Evolutionary conservation across 2,329 filamentous ascomycete genomes (phyloP), one percentile per base, ranked within the genome.

Genomic region (Aspergillus candidus): DNA sequence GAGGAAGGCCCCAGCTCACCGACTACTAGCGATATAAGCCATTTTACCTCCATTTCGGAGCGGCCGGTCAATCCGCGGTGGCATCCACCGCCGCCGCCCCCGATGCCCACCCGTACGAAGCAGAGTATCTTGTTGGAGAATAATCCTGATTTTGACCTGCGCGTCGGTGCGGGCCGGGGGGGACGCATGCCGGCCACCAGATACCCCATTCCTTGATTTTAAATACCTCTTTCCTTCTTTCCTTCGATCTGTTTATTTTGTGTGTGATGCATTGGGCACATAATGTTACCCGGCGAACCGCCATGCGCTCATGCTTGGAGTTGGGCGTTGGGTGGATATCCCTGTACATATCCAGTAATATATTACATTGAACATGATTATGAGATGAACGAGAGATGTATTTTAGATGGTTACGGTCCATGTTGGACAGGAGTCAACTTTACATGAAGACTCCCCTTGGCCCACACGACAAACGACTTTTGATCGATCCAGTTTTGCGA

Each of bases 11-110:
- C 76, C 35, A 78, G 86, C 56, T 91, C 83, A 57, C 89, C 86
- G 29, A 80, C 83, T 27, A 79, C 83, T 56, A 91, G 85, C 50
- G 88, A 95, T 59, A 78, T 80, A 17, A 91, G 83, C 36, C 86
- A 85, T 55, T 96, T 95, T 67, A 96, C 91, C 1, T 93, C 86
- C 10, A 84, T 97, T 36, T 91, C 85, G 0, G 89, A 96, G 66
- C 79, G 91, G 30, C 86, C 86, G 1, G 72, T 96, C 43, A 96
- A 96, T 63, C 91, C 90, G 6, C 82, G 83, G 48, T 96, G 91
- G 90, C 80, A 71, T 57, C 54, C 72, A 65, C 52, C 68, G 55
- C 54, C 70, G 55, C 54, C 70, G 58, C 59, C 69, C 43, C 70
- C 68, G 14, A 65, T 70, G 32, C 53, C 53, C 11, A 41, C 38